A percentile compares a stretch with the other conserved stretches of the same genome.
phyloP scores from a whole-genome alignment of 2,329 filamentous ascomycete genomes.

The Venturia nashicola region DNA sequence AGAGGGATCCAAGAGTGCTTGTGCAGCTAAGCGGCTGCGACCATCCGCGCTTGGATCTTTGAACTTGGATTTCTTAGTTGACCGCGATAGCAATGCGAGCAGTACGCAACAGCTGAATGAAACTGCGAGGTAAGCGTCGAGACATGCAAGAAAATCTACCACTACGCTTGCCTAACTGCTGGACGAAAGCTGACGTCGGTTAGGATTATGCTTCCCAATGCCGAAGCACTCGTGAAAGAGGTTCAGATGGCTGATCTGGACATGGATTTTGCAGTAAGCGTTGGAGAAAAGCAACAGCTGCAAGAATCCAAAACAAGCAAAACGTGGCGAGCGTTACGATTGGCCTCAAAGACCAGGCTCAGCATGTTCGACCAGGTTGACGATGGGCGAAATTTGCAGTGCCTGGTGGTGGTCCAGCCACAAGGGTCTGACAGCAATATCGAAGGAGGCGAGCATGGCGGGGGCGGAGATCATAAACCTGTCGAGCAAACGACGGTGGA shows the following conservation, averaged over 20 bases:
- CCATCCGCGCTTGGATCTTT: conserved; percentile 59
- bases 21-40: conserved; percentile 59
- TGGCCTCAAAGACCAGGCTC: conserved; percentile 63
- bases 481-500: conserved; percentile 13
- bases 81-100: conserved; percentile 42
- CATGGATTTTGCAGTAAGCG: conserved; percentile 63
- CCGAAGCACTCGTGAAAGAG: conserved; percentile 46
- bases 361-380: conserved; percentile 79
- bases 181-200: conserved; percentile 9
- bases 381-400: conserved; percentile 56
- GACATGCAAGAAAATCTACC: conserved; percentile 1
- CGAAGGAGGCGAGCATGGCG: conserved; percentile 20
- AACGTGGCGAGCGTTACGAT: conserved; percentile 76
- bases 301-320: conserved; percentile 73
- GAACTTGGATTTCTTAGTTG: conserved; percentile 65
- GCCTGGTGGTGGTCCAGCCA: conserved; percentile 33
- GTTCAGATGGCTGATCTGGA: conserved; percentile 77
- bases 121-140: conserved; percentile 34
- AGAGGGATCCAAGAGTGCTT: conserved; percentile 49
- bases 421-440: background rate
- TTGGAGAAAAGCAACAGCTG: conserved; percentile 46
- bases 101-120: conserved; percentile 61
- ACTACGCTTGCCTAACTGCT: conserved; percentile 10
- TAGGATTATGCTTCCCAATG: conserved; percentile 7
- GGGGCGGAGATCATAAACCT: conserved; percentile 15